These are phyloP conservation scores for Xylaria curta DNA, from an alignment of 495 filamentous ascomycete genomes.

Conservation along the genomic window DNA sequence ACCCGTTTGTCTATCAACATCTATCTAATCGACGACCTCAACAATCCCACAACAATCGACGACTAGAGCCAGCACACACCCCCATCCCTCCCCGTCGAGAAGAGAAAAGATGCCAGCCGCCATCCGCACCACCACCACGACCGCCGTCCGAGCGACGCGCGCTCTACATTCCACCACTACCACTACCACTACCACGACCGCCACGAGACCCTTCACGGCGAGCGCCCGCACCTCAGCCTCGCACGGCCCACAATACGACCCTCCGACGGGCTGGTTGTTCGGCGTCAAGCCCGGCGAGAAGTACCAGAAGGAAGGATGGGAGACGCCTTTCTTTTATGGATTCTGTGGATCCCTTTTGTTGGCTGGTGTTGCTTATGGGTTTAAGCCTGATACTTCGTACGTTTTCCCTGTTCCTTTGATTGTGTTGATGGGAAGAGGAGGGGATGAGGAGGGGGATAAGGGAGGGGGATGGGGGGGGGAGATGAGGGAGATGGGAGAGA, in stretches of 20 bases:
- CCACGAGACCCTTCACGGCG: slow-evolving; percentile 42
- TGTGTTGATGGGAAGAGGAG: not conserved
- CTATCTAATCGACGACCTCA: not conserved
- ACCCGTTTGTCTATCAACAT: not conserved
- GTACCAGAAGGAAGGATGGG: slow-evolving; percentile 95
- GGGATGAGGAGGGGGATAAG: too few relatives aligned
- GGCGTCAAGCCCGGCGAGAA: slow-evolving; percentile 93
- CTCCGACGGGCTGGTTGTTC: slow-evolving; percentile 88
- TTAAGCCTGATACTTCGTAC: slow-evolving; percentile 98
- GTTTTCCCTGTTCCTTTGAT: slow-evolving; percentile 47
- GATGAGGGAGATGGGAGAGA: not conserved
- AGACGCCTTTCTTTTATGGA: slow-evolving; percentile 84
- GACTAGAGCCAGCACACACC: too few relatives aligned
- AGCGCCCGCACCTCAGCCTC: slow-evolving; percentile 46
- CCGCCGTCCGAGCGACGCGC: slow-evolving; percentile 42
- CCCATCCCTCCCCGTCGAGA: not conserved
- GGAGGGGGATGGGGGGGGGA: too few relatives aligned
- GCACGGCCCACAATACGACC: slow-evolving; percentile 85
- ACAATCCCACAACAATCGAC: not conserved
- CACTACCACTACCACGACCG: not conserved
- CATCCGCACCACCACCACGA: slow-evolving; percentile 40
- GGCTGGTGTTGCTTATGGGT: slow-evolving; percentile 84
- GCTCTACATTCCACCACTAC: slow-evolving; percentile 28
- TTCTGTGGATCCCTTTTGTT: slow-evolving; percentile 83
- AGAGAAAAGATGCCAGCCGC: slow-evolving; percentile 37